Evolutionary conservation across 352 stramenopile genomes (phyloP), one percentile per base, ranked within the genome.

Genomic region (Plasmopara viticola): DNA sequence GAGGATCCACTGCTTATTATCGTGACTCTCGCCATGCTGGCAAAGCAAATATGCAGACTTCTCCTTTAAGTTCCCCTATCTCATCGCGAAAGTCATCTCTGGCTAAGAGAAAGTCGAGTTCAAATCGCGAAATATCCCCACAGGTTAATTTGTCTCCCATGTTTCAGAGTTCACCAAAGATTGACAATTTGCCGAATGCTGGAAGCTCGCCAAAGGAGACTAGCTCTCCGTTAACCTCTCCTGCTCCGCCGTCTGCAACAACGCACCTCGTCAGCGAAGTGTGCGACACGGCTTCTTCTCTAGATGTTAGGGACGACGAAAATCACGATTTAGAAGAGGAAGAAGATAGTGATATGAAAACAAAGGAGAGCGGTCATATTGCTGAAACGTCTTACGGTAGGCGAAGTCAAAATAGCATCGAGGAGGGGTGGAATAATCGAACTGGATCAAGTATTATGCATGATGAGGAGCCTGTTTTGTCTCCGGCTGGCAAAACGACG

Each of bases 181-280:
- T 62, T 50, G 53, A 58, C 12, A 56, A 49, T 65, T 65, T 31
- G 44, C 43, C n/a, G 14, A 42, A 17, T 41, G 53, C 60, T 15
- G 59, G 60, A 12, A 68, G 17, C 17, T 72, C 64, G 4, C 60
- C 60, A 5, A 72, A 60, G 35, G 56, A 66, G 6, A 70, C 15
- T 49, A 67, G 60, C 35, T 72, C 64, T 9, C 64, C 60, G 13
- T 49, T 70, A 45, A 44, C 40, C 44, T 67, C 64, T 0, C 60
- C 60, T 17, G 42, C 61, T 18, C 64, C 56, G 7, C 49, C 60
- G 9, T 50, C 58, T 47, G 13, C 51, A 52, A 20, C 48, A 53
- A 56, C 39, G 14, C 48, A 62, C 2, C 44, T 51, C 40, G 37
- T 25, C 13, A 31, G 43, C 35, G 51, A 56, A 48, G 2, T 39